Evolutionary conservation across 495 filamentous ascomycete genomes (phyloP).

Genomic region (Aspergillus cavernicola): DNA sequence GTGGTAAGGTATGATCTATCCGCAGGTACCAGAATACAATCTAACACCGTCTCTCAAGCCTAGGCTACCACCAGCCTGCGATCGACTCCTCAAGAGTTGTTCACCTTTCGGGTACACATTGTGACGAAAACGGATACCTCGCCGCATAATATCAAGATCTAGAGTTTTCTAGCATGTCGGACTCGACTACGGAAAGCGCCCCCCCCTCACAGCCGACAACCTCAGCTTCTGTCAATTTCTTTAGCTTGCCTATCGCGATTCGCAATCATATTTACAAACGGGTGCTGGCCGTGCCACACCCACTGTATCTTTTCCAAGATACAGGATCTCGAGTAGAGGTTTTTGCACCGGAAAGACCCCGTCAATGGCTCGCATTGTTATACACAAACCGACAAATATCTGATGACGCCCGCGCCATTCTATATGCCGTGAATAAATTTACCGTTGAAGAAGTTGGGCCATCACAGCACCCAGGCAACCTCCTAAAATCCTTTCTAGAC

Average conservation of each 20-base stretch:
- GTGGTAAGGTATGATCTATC: no score
- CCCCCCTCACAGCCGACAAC: neutral
- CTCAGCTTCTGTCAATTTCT: neutral
- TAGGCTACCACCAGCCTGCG: neutral
- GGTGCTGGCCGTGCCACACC: constrained; percentile 2
- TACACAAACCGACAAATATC: constrained; percentile 10
- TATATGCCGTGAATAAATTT: constrained; percentile 5
- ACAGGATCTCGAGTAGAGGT: neutral
- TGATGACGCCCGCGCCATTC: neutral
- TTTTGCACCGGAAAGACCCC: constrained; percentile 5
- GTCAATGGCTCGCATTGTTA: constrained; percentile 5
- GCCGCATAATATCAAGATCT: neutral
- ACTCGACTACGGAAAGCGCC: no score
- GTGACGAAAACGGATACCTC: neutral
- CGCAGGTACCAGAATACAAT: no score
- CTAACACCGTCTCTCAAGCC: neutral
- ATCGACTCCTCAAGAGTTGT: neutral
- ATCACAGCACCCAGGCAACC: neutral
- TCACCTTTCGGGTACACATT: neutral
- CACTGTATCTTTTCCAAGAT: constrained; percentile 6
- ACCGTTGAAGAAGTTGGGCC: constrained; percentile 1
- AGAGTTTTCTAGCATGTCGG: no score
- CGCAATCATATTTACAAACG: constrained; percentile 1
- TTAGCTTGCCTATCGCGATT: constrained; percentile 2
- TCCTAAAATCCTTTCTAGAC: constrained; percentile 4